Conservation (phyloP, 495 filamentous ascomycete species). For the Annulohypoxylon nitens region DNA sequence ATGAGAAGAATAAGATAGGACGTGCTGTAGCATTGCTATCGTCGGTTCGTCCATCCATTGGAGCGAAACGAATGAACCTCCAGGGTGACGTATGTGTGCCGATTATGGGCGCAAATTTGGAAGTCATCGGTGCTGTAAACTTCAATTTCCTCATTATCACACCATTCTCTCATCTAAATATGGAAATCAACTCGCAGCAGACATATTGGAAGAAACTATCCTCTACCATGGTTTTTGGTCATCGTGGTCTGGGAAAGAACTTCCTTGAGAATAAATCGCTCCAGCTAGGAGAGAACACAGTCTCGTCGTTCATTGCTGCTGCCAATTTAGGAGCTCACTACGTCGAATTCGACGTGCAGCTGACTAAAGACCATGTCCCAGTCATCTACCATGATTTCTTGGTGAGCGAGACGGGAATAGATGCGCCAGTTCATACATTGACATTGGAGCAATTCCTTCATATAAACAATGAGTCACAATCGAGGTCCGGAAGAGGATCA, state of each 20-base stretch:
- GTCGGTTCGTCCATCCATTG: constrained; percentile 83
- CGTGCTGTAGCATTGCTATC: constrained; percentile 91
- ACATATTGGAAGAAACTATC: constrained; percentile 90
- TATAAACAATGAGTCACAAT: constrained; percentile 70
- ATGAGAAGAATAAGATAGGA: constrained; percentile 87
- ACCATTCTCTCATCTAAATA: constrained; percentile 92
- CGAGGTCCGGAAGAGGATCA: constrained; percentile 33
- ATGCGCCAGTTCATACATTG: constrained; percentile 94
- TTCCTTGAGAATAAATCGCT: constrained; percentile 81
- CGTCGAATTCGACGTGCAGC: constrained; percentile 95
- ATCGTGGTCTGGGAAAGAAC: constrained; percentile 95
- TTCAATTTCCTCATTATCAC: constrained; percentile 98
- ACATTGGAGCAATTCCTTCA: constrained; percentile 96
- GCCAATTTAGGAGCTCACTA: constrained; percentile 93
- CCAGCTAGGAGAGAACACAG: constrained; percentile 95
- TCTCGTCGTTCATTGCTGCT: constrained; percentile 95
- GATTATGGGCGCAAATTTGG: constrained; percentile 83
- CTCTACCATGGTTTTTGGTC: constrained; percentile 89
- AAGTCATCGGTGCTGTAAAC: constrained; percentile 92
- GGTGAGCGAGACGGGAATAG: constrained; percentile 97
- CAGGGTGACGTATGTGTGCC: constrained; percentile 95
- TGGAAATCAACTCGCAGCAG: constrained; percentile 87
- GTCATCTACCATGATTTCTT: constrained; percentile 99
- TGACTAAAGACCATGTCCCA: constrained; percentile 98
- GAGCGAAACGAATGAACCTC: constrained; percentile 81